Evolutionary conservation across 805 yeast species (phyloP).

Genomic region (Starmerella powellii): DNA sequence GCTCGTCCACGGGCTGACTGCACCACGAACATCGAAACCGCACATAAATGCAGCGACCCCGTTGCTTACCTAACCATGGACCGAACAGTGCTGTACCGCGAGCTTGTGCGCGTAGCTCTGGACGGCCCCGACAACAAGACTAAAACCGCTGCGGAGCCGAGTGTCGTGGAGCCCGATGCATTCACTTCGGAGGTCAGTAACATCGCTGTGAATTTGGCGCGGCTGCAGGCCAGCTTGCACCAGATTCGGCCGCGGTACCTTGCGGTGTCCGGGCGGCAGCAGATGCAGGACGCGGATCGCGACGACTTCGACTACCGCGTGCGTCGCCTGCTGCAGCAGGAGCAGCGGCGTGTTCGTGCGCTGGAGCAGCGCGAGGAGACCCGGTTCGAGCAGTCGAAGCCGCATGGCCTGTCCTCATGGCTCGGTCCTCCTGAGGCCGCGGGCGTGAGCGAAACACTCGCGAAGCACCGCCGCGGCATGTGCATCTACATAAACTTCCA

Average conservation of each 20-base stretch:
- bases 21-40: too few species aligned
- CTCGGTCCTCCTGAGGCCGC: constrained; percentile 23
- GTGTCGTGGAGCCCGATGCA: constrained; percentile 17
- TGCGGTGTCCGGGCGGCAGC: constrained; percentile 22
- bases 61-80: constrained; percentile 13
- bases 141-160: not conserved
- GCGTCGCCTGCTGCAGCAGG: constrained; percentile 28
- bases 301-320: constrained; percentile 33
- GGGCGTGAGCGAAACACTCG: constrained; percentile 25
- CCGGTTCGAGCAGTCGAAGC: constrained; percentile 10
- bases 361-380: constrained; percentile 18
- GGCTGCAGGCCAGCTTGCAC: constrained; percentile 5
- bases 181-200: constrained; percentile 24
- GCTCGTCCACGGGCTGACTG: too few species aligned
- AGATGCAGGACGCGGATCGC: constrained; percentile 29
- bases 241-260: constrained; percentile 27
- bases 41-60: too few species aligned
- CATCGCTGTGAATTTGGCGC: constrained; percentile 21
- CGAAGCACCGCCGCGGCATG: constrained; percentile 30
- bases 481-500: constrained; percentile 28
- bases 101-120: constrained; percentile 22
- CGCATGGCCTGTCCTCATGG: constrained; percentile 14
- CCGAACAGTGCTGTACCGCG: constrained; percentile 22
- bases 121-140: constrained; percentile 7
- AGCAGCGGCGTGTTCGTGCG: constrained; percentile 23